A percentile compares a stretch with the other conserved stretches of the same genome.
Evolutionary conservation across 176 grass and related monocot genomes (phyloP).

Genomic region (Rhipidocladum racemiflorum): DNA sequence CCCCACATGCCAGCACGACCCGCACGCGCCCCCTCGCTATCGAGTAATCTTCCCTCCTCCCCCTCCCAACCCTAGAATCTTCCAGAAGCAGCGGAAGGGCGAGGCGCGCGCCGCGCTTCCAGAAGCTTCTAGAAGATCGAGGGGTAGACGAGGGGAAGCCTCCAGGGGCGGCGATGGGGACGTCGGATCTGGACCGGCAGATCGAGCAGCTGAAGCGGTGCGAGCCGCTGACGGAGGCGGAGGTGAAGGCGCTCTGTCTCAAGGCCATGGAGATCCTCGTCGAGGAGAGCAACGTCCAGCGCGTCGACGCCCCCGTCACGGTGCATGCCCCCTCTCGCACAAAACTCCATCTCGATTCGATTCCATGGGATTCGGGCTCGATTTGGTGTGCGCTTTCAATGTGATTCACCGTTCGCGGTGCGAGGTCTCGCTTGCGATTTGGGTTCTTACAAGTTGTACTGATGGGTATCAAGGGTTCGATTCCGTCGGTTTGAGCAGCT

Average conservation of each 20-base stretch:
- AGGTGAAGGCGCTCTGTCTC: slow-evolving; percentile 96
- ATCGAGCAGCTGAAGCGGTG: slow-evolving; percentile 99
- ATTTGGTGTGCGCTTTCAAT: not conserved
- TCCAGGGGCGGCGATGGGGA: slow-evolving; percentile 26
- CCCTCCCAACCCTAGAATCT: slow-evolving; percentile 43
- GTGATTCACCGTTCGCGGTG: not conserved
- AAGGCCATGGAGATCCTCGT: slow-evolving; percentile 99
- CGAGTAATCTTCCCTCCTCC: too few relatives aligned
- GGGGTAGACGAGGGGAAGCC: not conserved
- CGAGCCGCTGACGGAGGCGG: slow-evolving; percentile 89
- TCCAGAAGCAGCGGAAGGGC: slow-evolving; percentile 31
- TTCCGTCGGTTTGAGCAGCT: not conserved
- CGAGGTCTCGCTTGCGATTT: not conserved
- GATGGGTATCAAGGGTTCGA: not conserved
- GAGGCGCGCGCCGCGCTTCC: slow-evolving; percentile 9
- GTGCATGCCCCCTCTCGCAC: slow-evolving; percentile 28
- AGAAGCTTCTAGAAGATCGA: slow-evolving; percentile 39
- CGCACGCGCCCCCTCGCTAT: too few relatives aligned
- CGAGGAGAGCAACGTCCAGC: slow-evolving; percentile 98
- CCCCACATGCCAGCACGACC: too few relatives aligned
- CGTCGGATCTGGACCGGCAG: slow-evolving; percentile 94
- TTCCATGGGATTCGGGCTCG: not conserved
- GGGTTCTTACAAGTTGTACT: not conserved
- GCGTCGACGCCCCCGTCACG: slow-evolving; percentile 92
- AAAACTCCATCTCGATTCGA: not conserved